Base-by-base conservation (phyloP, 2,329 filamentous ascomycete species). In the Volutella citrinella region DNA sequence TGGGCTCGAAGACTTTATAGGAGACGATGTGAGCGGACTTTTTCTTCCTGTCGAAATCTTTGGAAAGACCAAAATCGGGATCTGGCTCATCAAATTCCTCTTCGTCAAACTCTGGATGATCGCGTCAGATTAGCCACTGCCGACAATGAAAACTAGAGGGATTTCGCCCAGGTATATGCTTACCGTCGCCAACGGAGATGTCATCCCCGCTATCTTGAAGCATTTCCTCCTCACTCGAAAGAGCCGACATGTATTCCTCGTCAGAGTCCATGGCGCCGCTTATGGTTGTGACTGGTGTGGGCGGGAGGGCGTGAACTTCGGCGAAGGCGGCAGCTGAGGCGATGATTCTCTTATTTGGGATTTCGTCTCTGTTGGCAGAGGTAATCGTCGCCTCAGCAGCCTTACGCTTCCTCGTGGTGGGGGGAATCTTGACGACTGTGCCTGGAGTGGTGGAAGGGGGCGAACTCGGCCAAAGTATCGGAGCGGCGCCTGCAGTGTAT, bases 181-280 rank as follows among this genome's bases (percentile, higher is more conserved):
- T 51, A 76, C 73, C 73, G 51, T 76, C 74, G 13, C 55, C 68
- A 6, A 59, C 72, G 3, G 74, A 78, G 42, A 76, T 64, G 60
- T 75, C 82, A 52, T 89, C 87, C 34, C 87, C 89, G 50, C 85
- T 89, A 41, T 89, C 85, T 44, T 84, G 76, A 61, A 84, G 74
- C 40, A 87, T 77, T 46, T 86, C 82, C 35, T 83, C 81, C 25
- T 82, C 83, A 46, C 54, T 95, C 25, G 87, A 91, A 51, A 82
- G 73, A 56, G 82, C 80, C 52, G 86, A 94, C 76, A 93, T 84
- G 63, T 90, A 90, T 41, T 96, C 91, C 56, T 96, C 89, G 53
- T 97, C 91, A 8, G 90, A 96, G 68, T 95, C 89, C 90, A 96
- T 96, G 45, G 70, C 77, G 61, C 69, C 68, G 32, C 66, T 71